A percentile compares a stretch with the other conserved stretches of the same genome.
Evolutionary conservation across 257 asterid species (phyloP).

Genomic region (Ocimum tenuiflorum): DNA sequence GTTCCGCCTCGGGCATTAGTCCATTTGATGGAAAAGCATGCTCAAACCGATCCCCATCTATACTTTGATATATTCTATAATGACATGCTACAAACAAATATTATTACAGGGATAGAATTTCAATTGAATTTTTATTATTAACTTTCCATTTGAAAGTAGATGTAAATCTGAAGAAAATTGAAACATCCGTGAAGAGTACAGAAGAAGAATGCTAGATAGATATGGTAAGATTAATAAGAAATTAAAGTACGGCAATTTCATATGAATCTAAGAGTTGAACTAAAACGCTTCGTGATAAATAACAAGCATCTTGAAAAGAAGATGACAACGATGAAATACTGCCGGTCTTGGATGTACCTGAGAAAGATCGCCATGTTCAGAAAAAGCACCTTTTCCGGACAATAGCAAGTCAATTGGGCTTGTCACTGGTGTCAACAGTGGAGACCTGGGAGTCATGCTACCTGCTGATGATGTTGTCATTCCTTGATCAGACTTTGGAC

Average conservation of each 20-base stretch:
- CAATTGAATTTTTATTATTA: background rate
- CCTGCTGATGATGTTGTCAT: slow-evolving; percentile 99
- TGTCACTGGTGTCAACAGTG: slow-evolving; percentile 72
- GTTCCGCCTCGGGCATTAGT: background rate
- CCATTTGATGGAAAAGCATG: background rate
- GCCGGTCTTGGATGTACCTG: slow-evolving; percentile 52
- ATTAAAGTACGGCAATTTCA: background rate
- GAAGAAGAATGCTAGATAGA: background rate
- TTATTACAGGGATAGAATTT: background rate
- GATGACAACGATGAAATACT: background rate
- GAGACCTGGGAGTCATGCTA: slow-evolving; percentile 97
- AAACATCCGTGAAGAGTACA: background rate
- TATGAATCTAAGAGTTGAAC: slow-evolving; percentile 7
- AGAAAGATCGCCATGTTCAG: slow-evolving; percentile 90
- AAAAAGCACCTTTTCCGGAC: slow-evolving; percentile 80
- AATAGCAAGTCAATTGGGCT: slow-evolving; percentile 83
- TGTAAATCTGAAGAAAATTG: background rate
- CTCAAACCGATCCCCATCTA: background rate
- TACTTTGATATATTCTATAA: background rate
- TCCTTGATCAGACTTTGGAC: slow-evolving; percentile 96
- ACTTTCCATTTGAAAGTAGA: background rate
- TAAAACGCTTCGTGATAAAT: background rate
- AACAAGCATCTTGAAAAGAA: background rate
- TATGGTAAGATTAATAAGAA: too few species aligned
- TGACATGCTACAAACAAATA: background rate